These are phyloP conservation scores for Alternaria triticimaculans DNA, from an alignment of 2,329 filamentous ascomycete species.

Conservation along the genomic window DNA sequence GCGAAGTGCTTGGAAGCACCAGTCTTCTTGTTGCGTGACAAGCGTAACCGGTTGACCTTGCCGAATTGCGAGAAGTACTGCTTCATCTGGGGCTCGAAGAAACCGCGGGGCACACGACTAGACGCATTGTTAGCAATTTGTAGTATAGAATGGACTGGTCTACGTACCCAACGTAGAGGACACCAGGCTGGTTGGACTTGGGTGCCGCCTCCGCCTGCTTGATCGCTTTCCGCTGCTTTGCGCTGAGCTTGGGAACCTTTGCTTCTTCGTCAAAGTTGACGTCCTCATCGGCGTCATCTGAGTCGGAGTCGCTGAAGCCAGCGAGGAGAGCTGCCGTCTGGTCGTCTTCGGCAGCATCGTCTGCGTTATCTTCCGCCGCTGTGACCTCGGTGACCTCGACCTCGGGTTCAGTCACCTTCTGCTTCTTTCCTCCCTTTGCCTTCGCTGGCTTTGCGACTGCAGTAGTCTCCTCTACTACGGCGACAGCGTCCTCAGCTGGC, in stretches of 20 bases:
- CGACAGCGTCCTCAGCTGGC: slow-evolving; percentile 17
- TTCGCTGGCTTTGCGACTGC: slow-evolving; percentile 29
- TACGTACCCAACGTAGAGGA: slow-evolving; percentile 79
- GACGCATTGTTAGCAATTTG: background rate
- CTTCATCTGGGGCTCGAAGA: slow-evolving; percentile 96
- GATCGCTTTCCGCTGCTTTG: slow-evolving; percentile 50
- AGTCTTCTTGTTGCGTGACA: slow-evolving; percentile 91
- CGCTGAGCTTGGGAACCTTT: slow-evolving; percentile 36
- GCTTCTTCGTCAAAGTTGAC: slow-evolving; percentile 47
- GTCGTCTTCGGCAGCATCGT: slow-evolving; percentile 47
- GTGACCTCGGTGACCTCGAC: slow-evolving; percentile 24
- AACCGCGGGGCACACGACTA: slow-evolving; percentile 86
- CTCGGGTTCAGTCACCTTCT: slow-evolving; percentile 15
- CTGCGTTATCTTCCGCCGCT: slow-evolving; percentile 20
- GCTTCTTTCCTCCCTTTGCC: slow-evolving; percentile 20
- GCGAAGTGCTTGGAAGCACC: slow-evolving; percentile 92
- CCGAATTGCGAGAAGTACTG: slow-evolving; percentile 96
- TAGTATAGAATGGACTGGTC: background rate
- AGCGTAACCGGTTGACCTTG: slow-evolving; percentile 74
- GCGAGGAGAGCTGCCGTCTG: slow-evolving; percentile 60
- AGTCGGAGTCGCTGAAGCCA: slow-evolving; percentile 57
- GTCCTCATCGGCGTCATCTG: slow-evolving; percentile 48
- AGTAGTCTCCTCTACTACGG: slow-evolving; percentile 8
- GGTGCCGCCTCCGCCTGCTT: slow-evolving; percentile 59
- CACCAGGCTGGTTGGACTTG: slow-evolving; percentile 68